Percentiles rank a stretch among this genome's conserved stretches.
Evolutionary conservation across 2,329 filamentous ascomycete species (phyloP).

Genomic region (Cladosporium sp.): DNA sequence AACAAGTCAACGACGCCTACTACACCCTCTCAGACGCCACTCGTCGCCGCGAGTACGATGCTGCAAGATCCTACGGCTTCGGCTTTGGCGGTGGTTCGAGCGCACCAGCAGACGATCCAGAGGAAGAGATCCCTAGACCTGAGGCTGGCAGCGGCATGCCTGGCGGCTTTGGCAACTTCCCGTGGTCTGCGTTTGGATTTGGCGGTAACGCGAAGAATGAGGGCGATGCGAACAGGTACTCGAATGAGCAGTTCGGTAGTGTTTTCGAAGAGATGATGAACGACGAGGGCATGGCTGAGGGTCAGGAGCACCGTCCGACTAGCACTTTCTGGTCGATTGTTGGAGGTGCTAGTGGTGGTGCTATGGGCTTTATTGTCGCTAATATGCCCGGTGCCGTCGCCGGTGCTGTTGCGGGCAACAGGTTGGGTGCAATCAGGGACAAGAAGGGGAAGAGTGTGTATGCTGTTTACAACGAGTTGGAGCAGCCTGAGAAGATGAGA

Average conservation of each 20-base stretch:
- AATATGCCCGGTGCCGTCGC: conserved; percentile 87
- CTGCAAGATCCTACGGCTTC: conserved; percentile 57
- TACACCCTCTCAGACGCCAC: conserved; percentile 78
- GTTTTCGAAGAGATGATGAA: conserved; percentile 52
- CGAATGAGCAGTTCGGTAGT: conserved; percentile 79
- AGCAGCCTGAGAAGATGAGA: conserved; percentile 73
- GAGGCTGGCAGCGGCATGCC: conserved; percentile 31
- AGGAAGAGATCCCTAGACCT: conserved; percentile 47
- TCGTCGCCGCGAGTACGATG: conserved; percentile 80
- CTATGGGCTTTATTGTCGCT: conserved; percentile 89
- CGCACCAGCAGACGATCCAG: conserved; percentile 42
- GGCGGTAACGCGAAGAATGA: conserved; percentile 44
- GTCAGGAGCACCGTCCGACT: conserved; percentile 56
- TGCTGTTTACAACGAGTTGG: conserved; percentile 82
- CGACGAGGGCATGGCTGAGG: conserved; percentile 66
- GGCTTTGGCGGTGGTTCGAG: conserved; percentile 39
- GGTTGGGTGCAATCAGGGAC: conserved; percentile 85
- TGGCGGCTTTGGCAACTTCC: conserved; percentile 63
- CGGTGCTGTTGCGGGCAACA: conserved; percentile 86
- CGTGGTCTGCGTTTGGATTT: conserved; percentile 71
- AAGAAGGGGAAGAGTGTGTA: conserved; percentile 93
- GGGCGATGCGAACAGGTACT: conserved; percentile 45
- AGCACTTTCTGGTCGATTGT: conserved; percentile 81
- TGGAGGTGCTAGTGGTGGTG: conserved; percentile 80
- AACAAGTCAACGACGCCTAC: conserved; percentile 89